phyloP scores from a whole-genome alignment of 2,329 filamentous ascomycete genomes.

The Endothia cerciana region DNA sequence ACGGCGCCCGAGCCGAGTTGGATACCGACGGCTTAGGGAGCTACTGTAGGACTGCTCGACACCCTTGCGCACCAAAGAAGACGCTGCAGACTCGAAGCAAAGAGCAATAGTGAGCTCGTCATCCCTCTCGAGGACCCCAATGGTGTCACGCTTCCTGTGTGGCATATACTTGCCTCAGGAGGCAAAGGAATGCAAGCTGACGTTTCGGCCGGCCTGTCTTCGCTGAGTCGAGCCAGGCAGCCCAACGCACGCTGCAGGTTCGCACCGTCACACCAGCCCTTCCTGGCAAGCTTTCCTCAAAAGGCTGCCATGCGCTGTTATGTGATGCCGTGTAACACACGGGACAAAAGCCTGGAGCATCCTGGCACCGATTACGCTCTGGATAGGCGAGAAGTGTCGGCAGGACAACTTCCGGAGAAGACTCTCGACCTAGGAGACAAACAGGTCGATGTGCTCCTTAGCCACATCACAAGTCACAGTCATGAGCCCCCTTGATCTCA shows the following conservation, averaged over 20 bases:
- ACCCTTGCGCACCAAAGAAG: not conserved
- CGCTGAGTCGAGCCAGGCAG: not conserved
- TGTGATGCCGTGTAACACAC: constrained; percentile 12
- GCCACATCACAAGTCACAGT: no score
- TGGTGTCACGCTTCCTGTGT: constrained; percentile 12
- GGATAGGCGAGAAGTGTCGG: constrained; percentile 2
- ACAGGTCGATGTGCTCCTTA: not conserved
- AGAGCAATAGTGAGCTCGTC: constrained; percentile 5
- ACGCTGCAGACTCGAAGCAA: constrained; percentile 4
- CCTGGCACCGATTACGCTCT: not conserved
- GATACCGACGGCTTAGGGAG: constrained; percentile 19
- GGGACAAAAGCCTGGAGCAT: not conserved
- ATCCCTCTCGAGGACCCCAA: constrained; percentile 12
- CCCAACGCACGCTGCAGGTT: not conserved
- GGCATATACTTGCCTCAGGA: constrained; percentile 5
- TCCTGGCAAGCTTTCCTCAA: not conserved
- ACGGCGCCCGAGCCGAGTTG: constrained; percentile 3
- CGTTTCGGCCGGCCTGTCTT: not conserved
- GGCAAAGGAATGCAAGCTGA: constrained; percentile 24
- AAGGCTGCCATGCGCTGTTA: constrained; percentile 13
- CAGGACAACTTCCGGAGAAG: not conserved
- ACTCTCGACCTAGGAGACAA: not conserved
- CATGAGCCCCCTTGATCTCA: not conserved
- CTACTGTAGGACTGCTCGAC: constrained; percentile 5
- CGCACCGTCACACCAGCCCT: not conserved